Conservation (phyloP, 805 yeast genomes). For the Ogataea kodamae region DNA sequence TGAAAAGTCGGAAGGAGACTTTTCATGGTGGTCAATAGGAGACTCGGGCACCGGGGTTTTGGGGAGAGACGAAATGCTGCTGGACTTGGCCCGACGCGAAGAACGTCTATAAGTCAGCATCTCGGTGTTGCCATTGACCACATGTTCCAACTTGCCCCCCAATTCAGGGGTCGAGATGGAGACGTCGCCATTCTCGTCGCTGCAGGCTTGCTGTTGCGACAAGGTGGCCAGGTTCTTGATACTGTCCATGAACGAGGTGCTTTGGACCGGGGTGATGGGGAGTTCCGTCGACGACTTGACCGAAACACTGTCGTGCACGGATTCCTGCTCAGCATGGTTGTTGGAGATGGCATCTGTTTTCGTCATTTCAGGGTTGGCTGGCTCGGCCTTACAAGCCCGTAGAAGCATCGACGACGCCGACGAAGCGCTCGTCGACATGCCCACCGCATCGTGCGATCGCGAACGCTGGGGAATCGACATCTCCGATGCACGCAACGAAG, state of each 20-base stretch:
- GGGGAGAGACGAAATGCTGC: slow-evolving; percentile 21
- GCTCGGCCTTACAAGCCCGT: slow-evolving; percentile 35
- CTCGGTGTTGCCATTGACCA: slow-evolving; percentile 28
- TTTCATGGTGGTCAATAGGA: slow-evolving; percentile 14
- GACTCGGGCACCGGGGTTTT: slow-evolving; percentile 20
- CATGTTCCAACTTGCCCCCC: slow-evolving; percentile 19
- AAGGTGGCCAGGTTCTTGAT: slow-evolving; percentile 23
- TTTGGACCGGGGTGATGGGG: slow-evolving; percentile 18
- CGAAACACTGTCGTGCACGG: slow-evolving; percentile 5
- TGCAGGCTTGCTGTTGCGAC: slow-evolving; percentile 23
- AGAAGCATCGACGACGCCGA: slow-evolving; percentile 25
- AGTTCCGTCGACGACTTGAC: slow-evolving; percentile 16
- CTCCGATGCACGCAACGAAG: slow-evolving; percentile 17
- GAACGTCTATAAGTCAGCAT: slow-evolving; percentile 31
- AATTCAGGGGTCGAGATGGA: slow-evolving; percentile 16
- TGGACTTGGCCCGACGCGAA: slow-evolving; percentile 21
- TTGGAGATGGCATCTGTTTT: slow-evolving; percentile 45
- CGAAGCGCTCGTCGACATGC: slow-evolving; percentile 25
- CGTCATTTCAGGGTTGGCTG: slow-evolving; percentile 52
- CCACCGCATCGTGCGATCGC: slow-evolving; percentile 1
- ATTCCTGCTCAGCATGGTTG: slow-evolving; percentile 12
- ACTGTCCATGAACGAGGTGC: slow-evolving; percentile 20
- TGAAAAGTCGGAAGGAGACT: slow-evolving; percentile 17
- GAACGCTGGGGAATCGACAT: slow-evolving; percentile 19
- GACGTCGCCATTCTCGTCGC: slow-evolving; percentile 16